Base-by-base conservation (phyloP, 768 basidiomycete genomes). In the Lactarius evosmus region DNA sequence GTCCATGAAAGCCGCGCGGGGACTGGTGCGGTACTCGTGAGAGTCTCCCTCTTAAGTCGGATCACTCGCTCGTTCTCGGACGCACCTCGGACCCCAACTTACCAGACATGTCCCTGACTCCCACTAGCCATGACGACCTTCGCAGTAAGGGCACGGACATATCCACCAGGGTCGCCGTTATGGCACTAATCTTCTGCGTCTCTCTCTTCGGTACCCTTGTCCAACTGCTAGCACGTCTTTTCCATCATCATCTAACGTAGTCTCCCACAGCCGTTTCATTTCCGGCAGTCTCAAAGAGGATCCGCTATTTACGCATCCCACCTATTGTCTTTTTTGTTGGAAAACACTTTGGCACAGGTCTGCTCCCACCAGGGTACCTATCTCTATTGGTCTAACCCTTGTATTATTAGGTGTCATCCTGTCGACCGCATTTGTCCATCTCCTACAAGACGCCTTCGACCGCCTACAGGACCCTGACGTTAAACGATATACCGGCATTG, bases 381-480 rank as follows among this genome's bases (percentile, higher is more conserved):
- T 16, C 49, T 19, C n/a, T 3, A 7, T 61, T 29, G 27, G 30
- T 25, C 50, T 51, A 14, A 56, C 53, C 19, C 7, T 27, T n/a
- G 62, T 83, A 2, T 50, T 22, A 69, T 50, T 22, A 69, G 90
- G 90, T 12, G 89, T 91, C 16, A 93, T 93, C 36, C 73, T 93
- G 4, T 85, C 91, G 4, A 93, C 91, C 0, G 91, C 89, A 0
- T 93, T 93, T 68, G 85, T 88, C 19, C 91, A 93, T 72, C 78
- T 93, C 9, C 77, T 93, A 14, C 87, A 89, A 66, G 90, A 92
- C 62, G 84, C 89, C 0, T 92, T 90, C 69, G 80, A 81, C 60
- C 80, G 83, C 0, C 77, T 93, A 2, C 76, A 77, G 49, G 75
- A 80, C 60, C 77, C 78, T 0, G 70, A 67, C 3, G 79, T 89